Conservation (phyloP, 169 alveolate genomes). For the Eimeria mitis region DNA sequence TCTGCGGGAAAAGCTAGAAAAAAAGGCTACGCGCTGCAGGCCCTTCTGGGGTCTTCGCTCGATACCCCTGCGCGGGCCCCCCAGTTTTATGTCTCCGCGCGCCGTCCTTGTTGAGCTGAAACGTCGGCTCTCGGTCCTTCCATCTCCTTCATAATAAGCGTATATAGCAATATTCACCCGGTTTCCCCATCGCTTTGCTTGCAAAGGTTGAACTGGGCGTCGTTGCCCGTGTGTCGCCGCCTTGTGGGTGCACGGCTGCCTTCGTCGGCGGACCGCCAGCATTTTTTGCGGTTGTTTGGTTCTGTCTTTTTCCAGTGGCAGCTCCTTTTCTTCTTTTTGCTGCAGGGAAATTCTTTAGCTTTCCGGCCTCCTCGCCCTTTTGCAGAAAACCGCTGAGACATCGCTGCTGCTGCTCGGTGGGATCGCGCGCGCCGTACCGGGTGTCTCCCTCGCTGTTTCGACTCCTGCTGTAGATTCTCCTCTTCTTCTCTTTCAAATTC, state of each 20-base stretch:
- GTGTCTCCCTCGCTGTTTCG: conserved; percentile 1
- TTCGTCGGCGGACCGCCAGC: conserved; percentile 33
- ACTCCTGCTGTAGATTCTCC: not conserved
- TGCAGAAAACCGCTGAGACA: not conserved
- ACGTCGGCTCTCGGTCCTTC: not conserved
- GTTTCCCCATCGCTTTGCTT: not conserved
- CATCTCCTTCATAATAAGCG: not conserved
- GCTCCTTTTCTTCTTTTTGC: not conserved
- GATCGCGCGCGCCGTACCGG: conserved; percentile 18
- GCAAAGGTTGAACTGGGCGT: not conserved
- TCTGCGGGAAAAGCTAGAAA: not conserved
- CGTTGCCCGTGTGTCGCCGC: not conserved
- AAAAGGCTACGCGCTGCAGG: not conserved
- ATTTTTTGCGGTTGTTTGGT: not conserved
- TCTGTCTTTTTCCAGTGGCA: not conserved
- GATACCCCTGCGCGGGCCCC: conserved; percentile 25
- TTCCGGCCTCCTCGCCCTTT: too few relatives aligned
- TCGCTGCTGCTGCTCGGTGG: conserved; percentile 11
- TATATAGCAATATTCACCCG: not conserved
- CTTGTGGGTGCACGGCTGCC: conserved; percentile 44
- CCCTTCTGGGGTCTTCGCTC: conserved; percentile 27
- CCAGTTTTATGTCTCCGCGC: not conserved
- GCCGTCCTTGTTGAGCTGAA: not conserved
- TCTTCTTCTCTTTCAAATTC: not conserved
- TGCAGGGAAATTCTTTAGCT: not conserved